phyloP scores from a whole-genome alignment of 2,329 filamentous ascomycete species.

The Fusarium irregulare region DNA sequence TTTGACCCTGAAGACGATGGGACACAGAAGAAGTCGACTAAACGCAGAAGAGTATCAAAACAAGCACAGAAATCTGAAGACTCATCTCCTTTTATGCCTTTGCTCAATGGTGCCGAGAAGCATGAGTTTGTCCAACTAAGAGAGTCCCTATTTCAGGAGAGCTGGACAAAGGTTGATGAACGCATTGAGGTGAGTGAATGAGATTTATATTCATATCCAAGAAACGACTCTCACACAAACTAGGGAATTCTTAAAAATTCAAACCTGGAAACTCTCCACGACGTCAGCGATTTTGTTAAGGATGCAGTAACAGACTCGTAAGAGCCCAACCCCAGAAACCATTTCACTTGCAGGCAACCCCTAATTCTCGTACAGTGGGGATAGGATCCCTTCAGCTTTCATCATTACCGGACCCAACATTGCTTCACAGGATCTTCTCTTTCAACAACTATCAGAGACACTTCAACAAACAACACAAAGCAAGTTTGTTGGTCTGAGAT shows the following conservation, averaged over 20 bases:
- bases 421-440: constrained; percentile 79
- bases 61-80: constrained; percentile 45
- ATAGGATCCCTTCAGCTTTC: constrained; percentile 74
- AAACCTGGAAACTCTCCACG: constrained; percentile 69
- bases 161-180: constrained; percentile 73
- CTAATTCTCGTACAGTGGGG: constrained; percentile 47
- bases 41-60: constrained; percentile 66
- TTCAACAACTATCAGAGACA: constrained; percentile 73
- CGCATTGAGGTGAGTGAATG: constrained; percentile 63
- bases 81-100: constrained; percentile 58
- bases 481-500: constrained; percentile 74
- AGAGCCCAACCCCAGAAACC: constrained; percentile 14
- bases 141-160: constrained; percentile 67
- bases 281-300: constrained; percentile 68
- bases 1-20: constrained; percentile 64
- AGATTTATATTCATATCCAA: not conserved
- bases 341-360: not conserved
- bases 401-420: constrained; percentile 84
- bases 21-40: constrained; percentile 57
- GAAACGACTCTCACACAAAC: constrained; percentile 39
- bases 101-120: constrained; percentile 67
- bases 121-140: constrained; percentile 63
- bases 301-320: constrained; percentile 51
- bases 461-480: constrained; percentile 61
- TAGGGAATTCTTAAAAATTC: constrained; percentile 69